Percentiles rank a stretch among this genome's conserved stretches.
phyloP scores from a whole-genome alignment of 306 rosid species.

The Astragalus membranaceus region DNA sequence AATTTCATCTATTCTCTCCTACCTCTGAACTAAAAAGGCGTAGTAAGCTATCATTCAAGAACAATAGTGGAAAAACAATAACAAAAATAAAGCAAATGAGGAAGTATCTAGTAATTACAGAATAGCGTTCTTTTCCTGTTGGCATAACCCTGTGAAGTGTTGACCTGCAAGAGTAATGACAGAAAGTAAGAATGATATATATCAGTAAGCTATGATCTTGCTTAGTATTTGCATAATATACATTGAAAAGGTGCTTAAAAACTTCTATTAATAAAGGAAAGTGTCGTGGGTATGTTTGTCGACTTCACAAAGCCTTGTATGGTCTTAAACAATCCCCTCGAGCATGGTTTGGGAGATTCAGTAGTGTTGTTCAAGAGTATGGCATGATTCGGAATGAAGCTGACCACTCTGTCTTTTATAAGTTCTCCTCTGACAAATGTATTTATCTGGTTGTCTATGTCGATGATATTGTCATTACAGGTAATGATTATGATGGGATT shows the following conservation, averaged over 20 bases:
- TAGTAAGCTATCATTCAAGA: conserved; percentile 6
- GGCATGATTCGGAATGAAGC: no score
- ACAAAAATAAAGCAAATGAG: background rate
- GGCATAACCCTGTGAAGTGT: conserved; percentile 82
- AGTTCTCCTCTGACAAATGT: no score
- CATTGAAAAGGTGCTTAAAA: background rate
- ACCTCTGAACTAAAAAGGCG: background rate
- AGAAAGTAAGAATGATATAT: conserved; percentile 13
- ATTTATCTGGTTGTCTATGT: no score
- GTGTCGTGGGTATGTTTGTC: no score
- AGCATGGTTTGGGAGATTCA: no score
- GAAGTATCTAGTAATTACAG: conserved; percentile 42
- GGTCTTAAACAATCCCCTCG: no score
- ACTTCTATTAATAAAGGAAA: background rate
- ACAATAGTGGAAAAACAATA: background rate
- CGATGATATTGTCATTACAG: no score
- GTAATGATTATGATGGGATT: no score
- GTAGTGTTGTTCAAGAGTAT: no score
- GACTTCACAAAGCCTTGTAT: no score
- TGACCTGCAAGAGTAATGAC: conserved; percentile 45
- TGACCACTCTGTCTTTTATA: no score
- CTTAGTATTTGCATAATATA: background rate
- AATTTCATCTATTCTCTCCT: background rate
- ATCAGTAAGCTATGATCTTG: background rate
- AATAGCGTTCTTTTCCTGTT: conserved; percentile 71